Evolutionary conservation across 2,329 filamentous ascomycete genomes (phyloP).

Genomic region (Fusarium oligoseptatum): DNA sequence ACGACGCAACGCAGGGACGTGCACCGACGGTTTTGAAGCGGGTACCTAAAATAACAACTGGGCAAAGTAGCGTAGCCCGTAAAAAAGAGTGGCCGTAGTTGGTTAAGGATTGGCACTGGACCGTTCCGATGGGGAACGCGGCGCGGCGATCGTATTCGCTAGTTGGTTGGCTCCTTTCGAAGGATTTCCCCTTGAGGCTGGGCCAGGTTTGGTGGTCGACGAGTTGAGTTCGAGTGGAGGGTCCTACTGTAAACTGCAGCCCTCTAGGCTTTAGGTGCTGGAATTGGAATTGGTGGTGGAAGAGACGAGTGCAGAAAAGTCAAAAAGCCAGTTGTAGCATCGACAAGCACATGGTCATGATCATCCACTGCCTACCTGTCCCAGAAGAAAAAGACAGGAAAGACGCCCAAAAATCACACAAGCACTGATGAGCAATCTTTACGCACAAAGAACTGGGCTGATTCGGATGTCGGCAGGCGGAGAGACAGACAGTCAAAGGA

Average conservation of each 20-base stretch:
- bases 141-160: slow-evolving; percentile 44
- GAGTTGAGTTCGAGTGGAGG: background rate
- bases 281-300: slow-evolving; percentile 10
- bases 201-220: slow-evolving; percentile 13
- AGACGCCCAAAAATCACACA: slow-evolving; percentile 19
- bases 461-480: slow-evolving; percentile 11
- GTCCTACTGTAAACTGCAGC: slow-evolving; percentile 2
- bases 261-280: slow-evolving; percentile 11
- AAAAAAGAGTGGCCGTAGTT: slow-evolving; percentile 5
- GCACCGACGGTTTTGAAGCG: slow-evolving; percentile 38
- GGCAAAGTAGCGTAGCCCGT: background rate
- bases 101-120: slow-evolving; percentile 18
- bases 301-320: slow-evolving; percentile 15
- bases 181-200: slow-evolving; percentile 12
- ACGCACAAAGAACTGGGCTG: slow-evolving; percentile 28
- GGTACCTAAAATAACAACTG: slow-evolving; percentile 41
- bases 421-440: slow-evolving; percentile 29
- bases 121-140: slow-evolving; percentile 23
- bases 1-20: slow-evolving; percentile 37
- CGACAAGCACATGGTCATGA: slow-evolving; percentile 25
- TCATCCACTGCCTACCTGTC: background rate
- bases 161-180: slow-evolving; percentile 28
- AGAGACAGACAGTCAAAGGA: slow-evolving; percentile 24
- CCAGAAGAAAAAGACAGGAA: slow-evolving; percentile 2
- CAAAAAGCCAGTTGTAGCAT: slow-evolving; percentile 20